Base-by-base conservation (phyloP, 163 green algal genomes). In the Volvox carteri region DNA sequence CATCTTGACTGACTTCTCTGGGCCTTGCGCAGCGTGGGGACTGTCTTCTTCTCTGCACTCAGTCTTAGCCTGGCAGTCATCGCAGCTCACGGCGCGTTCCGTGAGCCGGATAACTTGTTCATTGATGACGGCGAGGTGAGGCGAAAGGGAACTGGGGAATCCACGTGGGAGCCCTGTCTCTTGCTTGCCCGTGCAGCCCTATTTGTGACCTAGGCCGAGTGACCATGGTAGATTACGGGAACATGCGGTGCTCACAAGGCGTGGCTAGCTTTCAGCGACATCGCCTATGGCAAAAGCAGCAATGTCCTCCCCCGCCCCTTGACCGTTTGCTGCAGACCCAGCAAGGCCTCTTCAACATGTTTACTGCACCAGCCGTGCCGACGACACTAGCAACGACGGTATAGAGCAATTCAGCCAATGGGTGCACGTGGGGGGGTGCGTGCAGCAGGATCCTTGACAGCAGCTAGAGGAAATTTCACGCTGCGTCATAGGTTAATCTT, bases 61-160 rank as follows among this genome's bases (percentile, higher is more conserved):
- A 95, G 92, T 42, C 90, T 98, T 65, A 95, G 93, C 86, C 70
- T 93, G n/a, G 91, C 93, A 19, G 88, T 96, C 30, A 94, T 98
- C 18, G 93, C 62, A 0, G 4, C 93, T 4, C 96, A 98, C 80
- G 96, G 94, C 19, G 91, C 94, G 0, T 88, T 96, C 19, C 88
- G 96, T 0, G 94, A 97, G 84, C 96, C 96, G 41, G 96, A 98
- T 91, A 96, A 98, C 80, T 90, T 98, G 19, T 98, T 98, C 87
- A 86, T 95, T 28, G 95, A 98, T 48, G 95, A 97, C 30, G 83
- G 81, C 46, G 81, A 87, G 80, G 80, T 87, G n/a, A 68, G 80
- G 73, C n/a, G n/a, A n/a, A n/a, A n/a, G n/a, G n/a, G 28, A 25
- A 12, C 50, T 60, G n/a, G n/a, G n/a, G n/a, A n/a, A n/a, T n/a